A percentile compares a stretch with the other conserved stretches of the same genome.
These are phyloP conservation scores for Rhizophora apiculata DNA, from an alignment of 345 rosid species.

Conservation along the genomic window DNA sequence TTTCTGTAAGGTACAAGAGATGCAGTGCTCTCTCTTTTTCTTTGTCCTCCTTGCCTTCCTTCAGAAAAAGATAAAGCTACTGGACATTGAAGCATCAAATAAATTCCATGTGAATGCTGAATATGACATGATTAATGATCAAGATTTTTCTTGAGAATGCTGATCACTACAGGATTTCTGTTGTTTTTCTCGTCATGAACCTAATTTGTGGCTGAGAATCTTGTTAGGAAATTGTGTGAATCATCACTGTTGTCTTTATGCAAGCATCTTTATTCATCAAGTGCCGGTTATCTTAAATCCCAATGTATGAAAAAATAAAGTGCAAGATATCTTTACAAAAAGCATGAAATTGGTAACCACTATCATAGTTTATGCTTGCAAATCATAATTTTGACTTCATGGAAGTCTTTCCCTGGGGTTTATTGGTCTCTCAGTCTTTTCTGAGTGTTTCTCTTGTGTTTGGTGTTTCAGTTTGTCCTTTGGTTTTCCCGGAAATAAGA, in stretches of 20 bases:
- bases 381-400: background rate
- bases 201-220: background rate
- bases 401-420: background rate
- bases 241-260: background rate
- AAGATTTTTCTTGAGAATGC: background rate
- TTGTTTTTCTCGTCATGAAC: conserved; percentile 1
- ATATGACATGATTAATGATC: too few species aligned
- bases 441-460: conserved; percentile 5
- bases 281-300: too few species aligned
- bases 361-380: background rate
- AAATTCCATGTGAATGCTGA: background rate
- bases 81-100: background rate
- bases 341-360: background rate
- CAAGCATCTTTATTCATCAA: background rate
- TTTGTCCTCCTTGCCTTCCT: too few species aligned
- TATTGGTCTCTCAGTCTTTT: background rate
- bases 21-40: too few species aligned
- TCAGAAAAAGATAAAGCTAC: too few species aligned
- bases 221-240: background rate
- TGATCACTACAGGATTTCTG: background rate
- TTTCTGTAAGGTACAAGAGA: too few species aligned
- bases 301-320: too few species aligned
- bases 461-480: conserved; percentile 74
- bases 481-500: conserved; percentile 70
- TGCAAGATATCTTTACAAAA: too few species aligned